Evolutionary conservation across 148 eudicot genomes (phyloP).

Genomic region (Arctostaphylos glauca): DNA sequence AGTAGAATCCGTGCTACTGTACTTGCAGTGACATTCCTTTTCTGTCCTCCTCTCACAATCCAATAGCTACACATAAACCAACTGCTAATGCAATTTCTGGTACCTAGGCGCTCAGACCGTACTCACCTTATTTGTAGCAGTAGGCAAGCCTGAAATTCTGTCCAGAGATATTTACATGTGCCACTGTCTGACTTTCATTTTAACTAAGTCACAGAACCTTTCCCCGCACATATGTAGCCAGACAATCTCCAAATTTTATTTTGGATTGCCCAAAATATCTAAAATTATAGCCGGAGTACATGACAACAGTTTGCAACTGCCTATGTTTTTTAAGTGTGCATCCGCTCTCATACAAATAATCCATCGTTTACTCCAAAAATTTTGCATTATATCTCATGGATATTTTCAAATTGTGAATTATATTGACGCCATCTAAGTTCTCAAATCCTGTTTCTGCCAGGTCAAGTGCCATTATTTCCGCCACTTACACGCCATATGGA

Average conservation of each 20-base stretch:
- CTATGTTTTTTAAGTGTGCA: background rate
- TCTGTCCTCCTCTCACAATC: too few relatives aligned
- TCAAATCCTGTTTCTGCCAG: background rate
- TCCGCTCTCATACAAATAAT: background rate
- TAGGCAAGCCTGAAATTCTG: too few relatives aligned
- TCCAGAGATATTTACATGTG: too few relatives aligned
- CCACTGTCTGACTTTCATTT: background rate
- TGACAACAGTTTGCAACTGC: background rate
- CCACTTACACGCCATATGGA: background rate
- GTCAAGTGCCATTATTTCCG: background rate
- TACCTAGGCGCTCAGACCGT: too few relatives aligned
- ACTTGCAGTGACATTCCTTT: too few relatives aligned
- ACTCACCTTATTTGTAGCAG: too few relatives aligned
- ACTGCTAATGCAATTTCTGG: too few relatives aligned
- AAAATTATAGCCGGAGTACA: background rate
- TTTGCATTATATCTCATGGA: background rate
- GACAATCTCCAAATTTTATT: background rate
- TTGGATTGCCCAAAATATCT: background rate
- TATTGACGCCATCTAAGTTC: background rate
- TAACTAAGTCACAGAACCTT: background rate
- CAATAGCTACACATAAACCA: too few relatives aligned
- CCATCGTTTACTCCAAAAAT: background rate
- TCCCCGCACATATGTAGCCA: background rate
- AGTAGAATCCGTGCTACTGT: too few relatives aligned
- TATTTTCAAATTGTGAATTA: background rate